Evolutionary conservation across 2,329 filamentous ascomycete genomes (phyloP), one percentile per base, ranked within the genome.

Genomic region (Trematosphaeria pertusa): DNA sequence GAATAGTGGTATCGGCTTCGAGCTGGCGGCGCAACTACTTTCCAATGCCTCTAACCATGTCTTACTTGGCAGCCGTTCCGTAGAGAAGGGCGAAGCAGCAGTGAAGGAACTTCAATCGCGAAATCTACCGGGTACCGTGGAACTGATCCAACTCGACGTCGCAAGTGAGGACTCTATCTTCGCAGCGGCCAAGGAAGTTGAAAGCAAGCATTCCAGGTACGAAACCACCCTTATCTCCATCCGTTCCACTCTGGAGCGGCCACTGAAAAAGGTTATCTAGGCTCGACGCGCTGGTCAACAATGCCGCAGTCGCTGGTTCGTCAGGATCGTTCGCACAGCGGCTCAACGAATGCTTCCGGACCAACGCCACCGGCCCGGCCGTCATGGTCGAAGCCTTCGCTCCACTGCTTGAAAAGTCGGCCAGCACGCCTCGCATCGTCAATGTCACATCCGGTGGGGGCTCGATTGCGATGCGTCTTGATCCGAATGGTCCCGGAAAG

Each of bases 1-100:
- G 24, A 81, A 76, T 51, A 65, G 69, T 35, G 78, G 78, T 43
- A 77, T 81, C 24, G 78, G 78, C 22, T 72, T 73, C 46, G 76
- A 75, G 45, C 67, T 76, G 5, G 71, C 71, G 10, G 58, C 69
- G 42, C 62, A 70, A 20, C 67, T 74, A 3, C 67, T 76, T 5
- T 52, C 67, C 3, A 50, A 69, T 12, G 53, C 48, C n/a, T 52
- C 54, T 10, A 73, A 73, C 52, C 43, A 56, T 40, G 35, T 64
- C 37, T 37, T 64, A 14, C 49, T 64, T 12, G 52, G 56, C 22
- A 39, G 43, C 14, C 56, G 61, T 37, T 51, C 50, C 17, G 11
- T 40, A 2, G 17, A 51, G 8, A 64, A 59, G 37, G 64, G 64
- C 33, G 21, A 67, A 20, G 57, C 65, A 3, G 61, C 58, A 2